Conservation (phyloP, 768 basidiomycete species). For the Nidularia pulvinata region DNA sequence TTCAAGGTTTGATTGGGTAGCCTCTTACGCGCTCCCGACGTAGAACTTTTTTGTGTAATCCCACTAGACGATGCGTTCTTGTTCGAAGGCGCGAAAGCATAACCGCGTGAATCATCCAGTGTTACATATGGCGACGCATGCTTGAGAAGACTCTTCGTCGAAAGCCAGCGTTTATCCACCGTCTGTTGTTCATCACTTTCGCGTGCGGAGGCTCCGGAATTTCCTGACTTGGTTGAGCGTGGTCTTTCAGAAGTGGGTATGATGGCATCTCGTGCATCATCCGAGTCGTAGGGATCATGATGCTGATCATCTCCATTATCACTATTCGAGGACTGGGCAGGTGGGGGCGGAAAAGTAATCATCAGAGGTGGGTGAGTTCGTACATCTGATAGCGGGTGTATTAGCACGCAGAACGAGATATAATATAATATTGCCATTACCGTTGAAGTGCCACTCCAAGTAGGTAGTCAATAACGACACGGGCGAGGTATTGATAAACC, state of each 20-base stretch:
- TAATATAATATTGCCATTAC: conserved; percentile 23
- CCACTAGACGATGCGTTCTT: conserved; percentile 4
- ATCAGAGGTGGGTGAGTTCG: conserved; percentile 66
- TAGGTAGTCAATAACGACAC: conserved; percentile 58
- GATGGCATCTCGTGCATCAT: conserved; percentile 33
- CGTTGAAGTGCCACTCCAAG: conserved; percentile 61
- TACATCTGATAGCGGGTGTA: conserved; percentile 41
- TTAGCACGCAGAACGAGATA: neutral
- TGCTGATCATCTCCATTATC: conserved; percentile 8
- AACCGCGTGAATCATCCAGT: conserved; percentile 41
- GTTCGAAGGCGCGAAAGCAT: conserved; percentile 39
- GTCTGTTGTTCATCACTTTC: conserved; percentile 9
- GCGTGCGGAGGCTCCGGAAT: conserved; percentile 12
- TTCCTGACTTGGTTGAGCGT: conserved; percentile 12
- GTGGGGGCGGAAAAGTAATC: conserved; percentile 51
- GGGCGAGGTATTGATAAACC: conserved; percentile 70
- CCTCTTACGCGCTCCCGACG: conserved; percentile 10
- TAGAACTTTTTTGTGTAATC: neutral
- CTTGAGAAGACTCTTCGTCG: conserved; percentile 29
- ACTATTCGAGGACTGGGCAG: conserved; percentile 13
- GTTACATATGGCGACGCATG: conserved; percentile 43
- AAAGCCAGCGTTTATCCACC: conserved; percentile 29
- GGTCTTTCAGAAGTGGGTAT: conserved; percentile 21
- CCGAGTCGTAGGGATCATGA: conserved; percentile 8
- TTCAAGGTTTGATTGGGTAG: conserved; percentile 56